Percentiles rank a stretch among this genome's conserved stretches.
Evolutionary conservation across 1,284 basidiomycete species (phyloP).

Genomic region (Leucoagaricus sp.): DNA sequence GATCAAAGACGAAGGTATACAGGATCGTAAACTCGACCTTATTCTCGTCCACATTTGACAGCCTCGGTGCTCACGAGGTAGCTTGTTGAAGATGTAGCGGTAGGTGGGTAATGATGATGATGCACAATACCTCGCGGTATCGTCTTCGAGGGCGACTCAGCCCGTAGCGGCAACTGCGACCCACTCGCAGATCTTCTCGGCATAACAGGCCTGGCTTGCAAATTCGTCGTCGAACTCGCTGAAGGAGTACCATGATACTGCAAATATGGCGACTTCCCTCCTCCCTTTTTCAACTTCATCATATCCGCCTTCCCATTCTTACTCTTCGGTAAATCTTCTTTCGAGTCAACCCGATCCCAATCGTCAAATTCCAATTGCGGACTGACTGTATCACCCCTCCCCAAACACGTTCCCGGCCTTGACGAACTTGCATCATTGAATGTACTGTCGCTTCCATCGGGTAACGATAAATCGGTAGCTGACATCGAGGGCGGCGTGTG

Average conservation of each 20-base stretch:
- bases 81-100: slow-evolving; percentile 10
- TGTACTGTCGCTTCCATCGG: slow-evolving; percentile 2
- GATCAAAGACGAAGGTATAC: no score
- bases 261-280: slow-evolving; percentile 20
- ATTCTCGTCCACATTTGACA: slow-evolving; percentile 40
- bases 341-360: slow-evolving; percentile 10
- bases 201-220: no score
- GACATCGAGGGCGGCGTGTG: slow-evolving; percentile 30
- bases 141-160: slow-evolving; percentile 13
- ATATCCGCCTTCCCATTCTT: not conserved
- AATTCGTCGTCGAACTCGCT: not conserved
- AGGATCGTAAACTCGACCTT: slow-evolving; percentile 11
- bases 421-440: slow-evolving; percentile 11
- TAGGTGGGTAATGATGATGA: no score
- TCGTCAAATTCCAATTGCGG: slow-evolving; percentile 8
- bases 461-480: slow-evolving; percentile 1
- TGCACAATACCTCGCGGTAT: not conserved
- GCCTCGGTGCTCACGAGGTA: slow-evolving; percentile 29
- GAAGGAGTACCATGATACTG: slow-evolving; percentile 15
- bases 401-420: slow-evolving; percentile 3
- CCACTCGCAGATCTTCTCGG: slow-evolving; percentile 15
- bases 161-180: slow-evolving; percentile 15
- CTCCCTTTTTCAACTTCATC: slow-evolving; percentile 6
- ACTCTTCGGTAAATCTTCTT: slow-evolving; percentile 36
- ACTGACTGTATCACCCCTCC: not conserved